Base-by-base conservation (phyloP, 305 asterid genomes). In the Stenogyne calaminthoides region DNA sequence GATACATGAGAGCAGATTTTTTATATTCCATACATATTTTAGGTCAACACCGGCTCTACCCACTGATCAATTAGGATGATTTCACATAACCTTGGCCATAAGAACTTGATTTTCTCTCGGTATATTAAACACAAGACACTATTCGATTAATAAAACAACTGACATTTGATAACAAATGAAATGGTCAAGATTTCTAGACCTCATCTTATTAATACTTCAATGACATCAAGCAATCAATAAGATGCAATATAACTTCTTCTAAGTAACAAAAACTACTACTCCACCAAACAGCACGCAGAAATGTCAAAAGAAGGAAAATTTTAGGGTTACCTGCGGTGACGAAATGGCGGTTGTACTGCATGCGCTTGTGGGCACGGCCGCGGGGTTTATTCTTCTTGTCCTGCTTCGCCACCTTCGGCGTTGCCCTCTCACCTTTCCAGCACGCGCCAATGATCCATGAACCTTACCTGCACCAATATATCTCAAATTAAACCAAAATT, bases 361-460 rank as follows among this genome's bases (percentile, higher is more conserved):
- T 82, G 14, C 89, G 81, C 83, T 88, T 88, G 85, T 87, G 85
- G 15, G 92, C 90, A 29, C 92, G 90, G 80, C 95, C 95, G 1
- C 91, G 85, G 22, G 92, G 90, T 82, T 86, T 69, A 88, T 87
- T 85, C 85, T 85, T 86, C 86, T 85, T 87, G 57, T 88, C 95
- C 76, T n/a, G n/a, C n/a, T n/a, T n/a, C n/a, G n/a, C n/a, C n/a
- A n/a, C n/a, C n/a, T n/a, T n/a, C n/a, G n/a, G 91, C 10, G 95
- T 86, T 77, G 91, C 0, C 85, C 92, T 79, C 90, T 82, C 47
- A 88, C 89, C 84, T 85, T 87, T 27, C 95, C 92, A 20, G 95
- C 95, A 65, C 92, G 92, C 22, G 92, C 87, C 71, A 89, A 76
- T 19, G 93, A 86, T 67, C 96, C 92, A 77, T 87, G 96, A 19